Percentiles rank a stretch among this genome's conserved stretches.
Conservation (phyloP, 148 eudicot species). For the Cornus controversa region DNA sequence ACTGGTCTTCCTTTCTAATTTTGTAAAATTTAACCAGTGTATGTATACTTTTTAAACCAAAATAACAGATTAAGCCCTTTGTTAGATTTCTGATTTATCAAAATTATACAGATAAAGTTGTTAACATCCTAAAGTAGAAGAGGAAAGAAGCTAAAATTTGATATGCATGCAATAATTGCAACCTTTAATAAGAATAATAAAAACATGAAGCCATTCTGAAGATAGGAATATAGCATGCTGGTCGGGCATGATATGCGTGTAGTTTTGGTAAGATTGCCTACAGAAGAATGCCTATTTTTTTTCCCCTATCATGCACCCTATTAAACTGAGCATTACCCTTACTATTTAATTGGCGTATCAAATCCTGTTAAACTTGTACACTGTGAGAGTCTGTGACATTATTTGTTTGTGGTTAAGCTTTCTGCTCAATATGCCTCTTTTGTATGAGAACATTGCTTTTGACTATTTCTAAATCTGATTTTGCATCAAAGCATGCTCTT, state of each 20-base stretch:
- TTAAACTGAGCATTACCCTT: neutral
- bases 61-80: no score
- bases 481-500: neutral
- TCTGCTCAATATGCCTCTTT: neutral
- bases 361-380: neutral
- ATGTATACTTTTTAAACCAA: no score
- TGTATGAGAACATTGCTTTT: neutral
- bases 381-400: neutral
- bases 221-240: neutral
- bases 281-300: neutral
- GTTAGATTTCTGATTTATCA: neutral
- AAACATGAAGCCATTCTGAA: neutral
- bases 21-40: neutral
- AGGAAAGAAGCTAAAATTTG: neutral
- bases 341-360: neutral
- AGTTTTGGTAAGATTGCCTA: neutral
- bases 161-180: neutral
- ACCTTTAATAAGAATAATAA: neutral
- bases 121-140: neutral
- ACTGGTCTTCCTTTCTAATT: neutral
- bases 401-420: conserved; percentile 8
- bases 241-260: neutral
- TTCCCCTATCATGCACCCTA: neutral
- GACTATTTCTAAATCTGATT: neutral
- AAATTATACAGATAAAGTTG: neutral